Base-by-base conservation (phyloP, 805 yeast genomes). In the Cyberlindnera petersonii region DNA sequence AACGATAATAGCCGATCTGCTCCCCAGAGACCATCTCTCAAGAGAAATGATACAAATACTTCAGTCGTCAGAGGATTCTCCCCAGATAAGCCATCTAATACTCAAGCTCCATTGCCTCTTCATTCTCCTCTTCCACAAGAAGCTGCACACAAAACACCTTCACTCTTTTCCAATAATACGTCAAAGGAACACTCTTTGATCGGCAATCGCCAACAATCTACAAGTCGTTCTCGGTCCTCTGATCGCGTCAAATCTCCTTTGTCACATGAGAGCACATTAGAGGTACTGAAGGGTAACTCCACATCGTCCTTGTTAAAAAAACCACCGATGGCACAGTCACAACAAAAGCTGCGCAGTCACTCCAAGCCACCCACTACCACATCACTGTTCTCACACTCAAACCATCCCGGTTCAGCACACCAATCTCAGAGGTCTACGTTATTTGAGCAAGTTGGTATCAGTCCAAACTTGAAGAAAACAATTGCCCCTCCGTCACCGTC, bases 11-110 rank as follows among this genome's bases (percentile, higher is more conserved):
- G 15, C 9, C 20, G 13, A 19, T 20, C 18, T 14, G 31, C 30
- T 5, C 21, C 17, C 13, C 16, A 35, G 13, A 35, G 36, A 7
- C 52, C 56, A n/a, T 7, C 31, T 2, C 41, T 53, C 29, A 37
- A 33, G 15, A 50, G 60, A 34, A 27, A 49, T 0, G 59, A 54
- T 8, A 55, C 59, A 4, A 53, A 53, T 4, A 57, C 60, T 3
- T 55, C 60, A 0, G 46, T 57, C 8, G 42, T 57, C 7, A 46
- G 60, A 37, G 61, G 61, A 1, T 57, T 57, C 37, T 52, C 53
- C 6, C 51, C 59, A 5, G 44, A 48, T 24, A 32, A 37, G 10
- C 26, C 37, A 24, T 35, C 44, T 9, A 22, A 24, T 20, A 22
- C 16, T 3, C 8, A 24, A 7, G 15, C 26, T 11, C 15, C 26